Percentiles rank a stretch among this genome's conserved stretches.
Conservation (phyloP, 805 yeast species). For the Dipodascopsis tothii region DNA sequence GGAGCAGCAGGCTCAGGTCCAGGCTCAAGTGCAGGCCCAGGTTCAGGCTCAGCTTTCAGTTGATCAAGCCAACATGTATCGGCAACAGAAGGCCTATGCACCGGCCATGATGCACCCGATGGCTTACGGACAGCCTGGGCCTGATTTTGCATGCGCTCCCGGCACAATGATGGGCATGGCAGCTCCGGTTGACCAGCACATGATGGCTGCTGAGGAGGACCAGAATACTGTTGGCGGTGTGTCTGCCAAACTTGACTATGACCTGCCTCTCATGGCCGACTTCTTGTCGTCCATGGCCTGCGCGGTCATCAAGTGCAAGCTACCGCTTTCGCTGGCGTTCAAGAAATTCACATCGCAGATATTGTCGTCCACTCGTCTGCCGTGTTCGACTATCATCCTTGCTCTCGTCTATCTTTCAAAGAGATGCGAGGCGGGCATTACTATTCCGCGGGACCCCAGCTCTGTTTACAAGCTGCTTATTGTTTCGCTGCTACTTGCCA, state of each 20-base stretch:
- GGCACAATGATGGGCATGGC: neutral
- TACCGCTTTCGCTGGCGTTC: conserved; percentile 43
- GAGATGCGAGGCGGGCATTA: conserved; percentile 33
- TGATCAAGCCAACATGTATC: neutral
- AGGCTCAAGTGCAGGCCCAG: too few species aligned
- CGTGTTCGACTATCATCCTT: conserved; percentile 70
- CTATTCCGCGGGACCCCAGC: conserved; percentile 25
- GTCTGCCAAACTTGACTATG: conserved; percentile 69
- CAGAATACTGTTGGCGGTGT: conserved; percentile 54
- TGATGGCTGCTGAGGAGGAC: neutral
- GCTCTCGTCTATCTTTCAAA: conserved; percentile 74
- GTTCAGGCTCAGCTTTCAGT: too few species aligned
- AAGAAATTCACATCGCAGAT: conserved; percentile 57
- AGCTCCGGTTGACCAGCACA: too few species aligned
- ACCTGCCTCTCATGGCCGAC: conserved; percentile 66
- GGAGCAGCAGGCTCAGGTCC: too few species aligned
- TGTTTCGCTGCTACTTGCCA: conserved; percentile 71
- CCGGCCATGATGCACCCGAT: neutral
- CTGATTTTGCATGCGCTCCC: too few species aligned
- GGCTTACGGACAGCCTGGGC: too few species aligned
- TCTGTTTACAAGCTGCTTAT: conserved; percentile 47
- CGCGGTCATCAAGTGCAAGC: conserved; percentile 38
- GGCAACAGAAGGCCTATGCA: neutral
- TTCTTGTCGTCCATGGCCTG: conserved; percentile 69
- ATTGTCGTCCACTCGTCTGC: conserved; percentile 78